A percentile compares a stretch with the other conserved stretches of the same genome.
These are phyloP conservation scores for Xylaria castorea DNA, from an alignment of 495 filamentous ascomycete genomes.

Conservation along the genomic window DNA sequence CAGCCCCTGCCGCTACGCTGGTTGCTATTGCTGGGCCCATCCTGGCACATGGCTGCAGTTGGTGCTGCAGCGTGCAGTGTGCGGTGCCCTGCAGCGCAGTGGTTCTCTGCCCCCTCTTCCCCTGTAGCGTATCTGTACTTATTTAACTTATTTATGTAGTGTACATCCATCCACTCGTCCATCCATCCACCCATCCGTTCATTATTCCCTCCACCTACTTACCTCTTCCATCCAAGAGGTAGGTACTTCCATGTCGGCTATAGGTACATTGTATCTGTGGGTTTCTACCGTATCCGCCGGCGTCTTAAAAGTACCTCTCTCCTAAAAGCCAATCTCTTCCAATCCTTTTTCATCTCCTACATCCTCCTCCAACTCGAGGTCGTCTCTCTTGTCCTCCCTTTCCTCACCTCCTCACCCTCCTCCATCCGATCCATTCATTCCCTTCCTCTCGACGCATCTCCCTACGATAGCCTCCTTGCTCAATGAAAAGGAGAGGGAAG, in stretches of 20 bases:
- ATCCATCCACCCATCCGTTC: slow-evolving; percentile 1
- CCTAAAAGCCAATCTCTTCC: slow-evolving; percentile 54
- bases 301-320: slow-evolving; percentile 60
- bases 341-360: slow-evolving; percentile 61
- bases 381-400: slow-evolving; percentile 62
- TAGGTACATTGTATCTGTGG: slow-evolving; percentile 34
- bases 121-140: slow-evolving; percentile 1
- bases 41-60: slow-evolving; percentile 32
- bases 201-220: slow-evolving; percentile 20
- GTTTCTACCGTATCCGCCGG: slow-evolving; percentile 33
- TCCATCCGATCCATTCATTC: slow-evolving; percentile 65
- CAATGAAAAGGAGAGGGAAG: slow-evolving; percentile 52
- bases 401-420: slow-evolving; percentile 51
- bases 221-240: slow-evolving; percentile 8
- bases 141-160: slow-evolving; percentile 5
- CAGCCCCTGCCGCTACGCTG: slow-evolving; percentile 19
- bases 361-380: slow-evolving; percentile 63
- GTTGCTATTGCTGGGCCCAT: slow-evolving; percentile 40
- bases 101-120: slow-evolving; percentile 8
- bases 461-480: slow-evolving; percentile 48
- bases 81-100: slow-evolving; percentile 18
- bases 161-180: slow-evolving; percentile 13
- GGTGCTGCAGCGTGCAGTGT: slow-evolving; percentile 29
- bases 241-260: slow-evolving; percentile 17
- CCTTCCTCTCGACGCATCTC: slow-evolving; percentile 38